Evolutionary conservation across 176 grass and related monocot genomes (phyloP), one percentile per base, ranked within the genome.

Genomic region (Poa pratensis): DNA sequence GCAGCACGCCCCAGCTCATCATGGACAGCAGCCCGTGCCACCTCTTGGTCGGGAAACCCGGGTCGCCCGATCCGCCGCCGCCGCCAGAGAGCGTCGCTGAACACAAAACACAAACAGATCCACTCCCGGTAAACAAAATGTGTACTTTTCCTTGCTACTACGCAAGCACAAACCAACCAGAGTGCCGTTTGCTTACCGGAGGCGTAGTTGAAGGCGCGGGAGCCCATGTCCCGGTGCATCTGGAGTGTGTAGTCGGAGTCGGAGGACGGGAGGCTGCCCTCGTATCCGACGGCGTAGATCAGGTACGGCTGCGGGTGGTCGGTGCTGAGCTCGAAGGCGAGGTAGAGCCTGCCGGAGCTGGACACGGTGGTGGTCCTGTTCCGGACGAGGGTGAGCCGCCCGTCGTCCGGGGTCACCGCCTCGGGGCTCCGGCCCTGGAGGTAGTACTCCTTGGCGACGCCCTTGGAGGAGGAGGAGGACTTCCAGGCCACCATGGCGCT

Each of bases 401-500:
- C 93, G 71, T 75, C 76, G 81, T 90, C 90, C 11, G 93, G 87
- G 13, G 76, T 15, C 34, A 82, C 83, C 20, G 70, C 14, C 43
- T 84, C 87, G 13, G 90, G 70, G 81, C 68, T 87, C 77, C 73
- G 78, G 9, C 91, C 96, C 26, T 61, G 88, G 2, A 99, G 88
- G 70, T 89, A 89, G 80, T 96, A 99, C 88, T 94, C 90, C 80
- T 94, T 94, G 20, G 79, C 90, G 6, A 82, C 70, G 69, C 90
- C 90, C 16, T 55, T 82, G 34, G 91, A 90, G 65, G 19, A 37
- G 20, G 83, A 68, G 5, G 83, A 5, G n/a, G 84, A 45, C 11
- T 84, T 9, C 96, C 96, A 99, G 17, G 90, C 96, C 19, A 81
- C 90, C 49, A 99, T 83, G 9, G 93, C 96, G 70, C 83, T 96